Conservation (phyloP, 2,329 filamentous ascomycete genomes). For the Rasamsonia emersonii region DNA sequence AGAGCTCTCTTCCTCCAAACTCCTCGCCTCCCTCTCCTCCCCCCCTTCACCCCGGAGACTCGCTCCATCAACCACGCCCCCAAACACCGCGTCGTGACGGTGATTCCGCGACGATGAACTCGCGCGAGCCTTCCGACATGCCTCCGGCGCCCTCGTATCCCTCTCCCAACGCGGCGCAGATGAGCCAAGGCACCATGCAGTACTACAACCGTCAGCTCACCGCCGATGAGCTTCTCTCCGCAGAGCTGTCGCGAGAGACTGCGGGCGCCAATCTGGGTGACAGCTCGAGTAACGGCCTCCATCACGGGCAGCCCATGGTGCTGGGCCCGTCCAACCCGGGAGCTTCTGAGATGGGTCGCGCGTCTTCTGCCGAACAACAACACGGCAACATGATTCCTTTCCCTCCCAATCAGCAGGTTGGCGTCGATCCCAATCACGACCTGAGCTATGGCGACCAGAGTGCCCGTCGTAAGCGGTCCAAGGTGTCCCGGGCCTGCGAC, state of each 20-base stretch:
- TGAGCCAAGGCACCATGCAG: conserved; percentile 34
- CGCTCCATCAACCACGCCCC: conserved; percentile 21
- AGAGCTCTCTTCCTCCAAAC: conserved; percentile 14
- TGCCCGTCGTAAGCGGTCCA: conserved; percentile 67
- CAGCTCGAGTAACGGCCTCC: conserved; percentile 29
- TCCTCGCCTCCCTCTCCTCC: conserved; percentile 12
- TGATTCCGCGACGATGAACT: conserved; percentile 25
- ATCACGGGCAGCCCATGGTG: conserved; percentile 33
- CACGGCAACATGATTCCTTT: conserved; percentile 35
- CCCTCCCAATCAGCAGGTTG: conserved; percentile 35
- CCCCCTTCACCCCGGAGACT: conserved; percentile 18
- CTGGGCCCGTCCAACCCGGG: conserved; percentile 28
- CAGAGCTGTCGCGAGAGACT: conserved; percentile 40
- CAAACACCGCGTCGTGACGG: conserved; percentile 8
- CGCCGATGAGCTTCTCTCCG: conserved; percentile 40
- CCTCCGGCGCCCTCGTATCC: conserved; percentile 37
- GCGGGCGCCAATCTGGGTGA: conserved; percentile 36
- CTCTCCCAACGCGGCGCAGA: conserved; percentile 36
- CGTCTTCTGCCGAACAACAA: conserved; percentile 29
- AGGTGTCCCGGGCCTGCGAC: conserved; percentile 82
- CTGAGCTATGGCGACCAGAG: conserved; percentile 51
- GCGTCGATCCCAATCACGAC: conserved; percentile 38
- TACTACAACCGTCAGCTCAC: conserved; percentile 39
- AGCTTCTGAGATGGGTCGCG: conserved; percentile 28
- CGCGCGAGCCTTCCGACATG: conserved; percentile 35